These are phyloP conservation scores for Zalerion maritima DNA, from an alignment of 495 filamentous ascomycete genomes.

Conservation along the genomic window DNA sequence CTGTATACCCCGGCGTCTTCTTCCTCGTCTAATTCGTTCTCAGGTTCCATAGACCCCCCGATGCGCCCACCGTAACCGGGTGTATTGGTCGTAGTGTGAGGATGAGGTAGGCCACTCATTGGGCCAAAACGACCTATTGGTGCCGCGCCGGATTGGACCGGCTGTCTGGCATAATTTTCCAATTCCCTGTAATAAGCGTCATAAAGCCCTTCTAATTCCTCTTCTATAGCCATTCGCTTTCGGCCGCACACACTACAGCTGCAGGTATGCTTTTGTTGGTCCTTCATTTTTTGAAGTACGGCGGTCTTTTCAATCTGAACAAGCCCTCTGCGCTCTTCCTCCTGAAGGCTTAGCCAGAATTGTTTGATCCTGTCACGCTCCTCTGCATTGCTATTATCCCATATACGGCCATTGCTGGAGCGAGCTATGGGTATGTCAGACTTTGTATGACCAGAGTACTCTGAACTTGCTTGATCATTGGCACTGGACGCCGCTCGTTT, in stretches of 20 bases:
- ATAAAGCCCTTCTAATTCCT: slow-evolving; percentile 96
- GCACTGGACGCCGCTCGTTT: slow-evolving; percentile 69
- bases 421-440: slow-evolving; percentile 3
- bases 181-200: slow-evolving; percentile 98
- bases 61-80: too few species aligned
- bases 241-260: slow-evolving; percentile 94
- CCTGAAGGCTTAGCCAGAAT: slow-evolving; percentile 94
- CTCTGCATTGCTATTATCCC: slow-evolving; percentile 87
- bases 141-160: slow-evolving; percentile 43
- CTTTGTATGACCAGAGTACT: too few species aligned
- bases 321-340: slow-evolving; percentile 81
- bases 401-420: slow-evolving; percentile 39
- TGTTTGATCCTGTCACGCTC: slow-evolving; percentile 95
- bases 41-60: too few species aligned
- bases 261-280: slow-evolving; percentile 98
- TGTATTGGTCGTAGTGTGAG: too few species aligned
- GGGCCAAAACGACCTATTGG: slow-evolving; percentile 45
- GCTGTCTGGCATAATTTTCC: slow-evolving; percentile 90
- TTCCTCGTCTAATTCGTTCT: slow-evolving; percentile 48
- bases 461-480: too few species aligned
- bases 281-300: slow-evolving; percentile 97
- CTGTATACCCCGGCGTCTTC: slow-evolving; percentile 42
- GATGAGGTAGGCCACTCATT: slow-evolving; percentile 35
- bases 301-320: slow-evolving; percentile 99
- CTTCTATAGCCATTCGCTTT: slow-evolving; percentile 94